Conservation (phyloP, 306 rosid genomes). For the Luffa aegyptiaca region DNA sequence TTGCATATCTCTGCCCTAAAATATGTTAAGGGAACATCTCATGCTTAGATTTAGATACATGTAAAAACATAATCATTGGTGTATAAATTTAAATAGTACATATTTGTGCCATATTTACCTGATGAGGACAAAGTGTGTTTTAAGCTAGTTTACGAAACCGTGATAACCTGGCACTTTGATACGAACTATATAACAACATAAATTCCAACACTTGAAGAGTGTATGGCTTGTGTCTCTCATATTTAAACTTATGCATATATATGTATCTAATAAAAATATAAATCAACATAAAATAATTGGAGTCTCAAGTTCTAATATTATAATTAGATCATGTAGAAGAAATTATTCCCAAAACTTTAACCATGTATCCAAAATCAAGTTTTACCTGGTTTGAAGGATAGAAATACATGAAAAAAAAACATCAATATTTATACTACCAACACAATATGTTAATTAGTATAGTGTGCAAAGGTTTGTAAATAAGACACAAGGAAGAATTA, state of each 20-base stretch:
- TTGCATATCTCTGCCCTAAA: neutral
- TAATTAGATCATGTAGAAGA: neutral
- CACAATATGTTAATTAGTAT: neutral
- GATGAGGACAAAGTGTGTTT: neutral
- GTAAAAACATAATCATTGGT: too few species aligned
- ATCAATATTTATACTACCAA: too few species aligned
- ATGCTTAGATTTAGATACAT: too few species aligned
- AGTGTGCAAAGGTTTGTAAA: neutral
- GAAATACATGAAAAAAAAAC: too few species aligned
- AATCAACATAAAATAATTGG: neutral
- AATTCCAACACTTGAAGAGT: neutral
- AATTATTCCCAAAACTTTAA: neutral
- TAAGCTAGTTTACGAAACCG: neutral
- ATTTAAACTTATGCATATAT: neutral
- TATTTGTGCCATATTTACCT: neutral
- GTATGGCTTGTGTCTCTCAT: neutral
- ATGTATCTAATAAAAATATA: neutral
- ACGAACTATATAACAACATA: neutral
- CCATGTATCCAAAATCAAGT: neutral
- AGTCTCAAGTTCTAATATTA: neutral
- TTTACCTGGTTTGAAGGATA: neutral
- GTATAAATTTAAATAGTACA: neutral
- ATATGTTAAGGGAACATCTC: neutral
- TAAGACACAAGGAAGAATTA: neutral
- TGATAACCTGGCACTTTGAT: neutral